Conservation (phyloP, 495 filamentous ascomycete species). For the Gamarada debralockiae region DNA sequence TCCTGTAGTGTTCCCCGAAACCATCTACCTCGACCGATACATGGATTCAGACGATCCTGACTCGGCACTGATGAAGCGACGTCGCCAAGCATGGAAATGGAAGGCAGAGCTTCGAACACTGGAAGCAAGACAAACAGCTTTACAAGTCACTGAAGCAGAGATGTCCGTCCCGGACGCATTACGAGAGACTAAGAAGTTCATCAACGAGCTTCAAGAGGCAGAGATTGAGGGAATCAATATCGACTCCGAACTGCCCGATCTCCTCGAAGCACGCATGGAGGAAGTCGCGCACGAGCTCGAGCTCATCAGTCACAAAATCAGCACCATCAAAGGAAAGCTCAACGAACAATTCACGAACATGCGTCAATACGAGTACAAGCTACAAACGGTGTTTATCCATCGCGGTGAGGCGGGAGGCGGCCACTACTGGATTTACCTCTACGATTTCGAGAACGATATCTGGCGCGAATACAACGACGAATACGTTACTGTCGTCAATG, state of each 20-base stretch:
- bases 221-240: conserved; percentile 21
- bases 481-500: conserved; percentile 64
- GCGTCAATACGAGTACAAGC: conserved; percentile 64
- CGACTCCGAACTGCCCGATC: conserved; percentile 16
- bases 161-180: conserved; percentile 25
- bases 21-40: conserved; percentile 85
- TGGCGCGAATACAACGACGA: conserved; percentile 97
- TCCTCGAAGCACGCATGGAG: conserved; percentile 18
- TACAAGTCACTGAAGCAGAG: conserved; percentile 10
- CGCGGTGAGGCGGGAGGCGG: conserved; percentile 62
- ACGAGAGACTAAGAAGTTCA: conserved; percentile 21
- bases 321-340: conserved; percentile 33
- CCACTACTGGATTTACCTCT: conserved; percentile 97
- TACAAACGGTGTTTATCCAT: conserved; percentile 92
- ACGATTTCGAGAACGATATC: conserved; percentile 72
- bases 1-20: conserved; percentile 68
- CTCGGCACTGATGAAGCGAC: conserved; percentile 53
- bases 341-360: conserved; percentile 58
- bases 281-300: conserved; percentile 22
- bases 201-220: conserved; percentile 23
- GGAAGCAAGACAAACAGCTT: conserved; percentile 20
- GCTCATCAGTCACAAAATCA: conserved; percentile 16
- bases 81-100: conserved; percentile 69
- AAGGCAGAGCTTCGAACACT: conserved; percentile 55
- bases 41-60: conserved; percentile 58